Percentiles rank a stretch among this genome's conserved stretches.
Evolutionary conservation across 345 rosid species (phyloP).

Genomic region (Gossypium bickii): DNA sequence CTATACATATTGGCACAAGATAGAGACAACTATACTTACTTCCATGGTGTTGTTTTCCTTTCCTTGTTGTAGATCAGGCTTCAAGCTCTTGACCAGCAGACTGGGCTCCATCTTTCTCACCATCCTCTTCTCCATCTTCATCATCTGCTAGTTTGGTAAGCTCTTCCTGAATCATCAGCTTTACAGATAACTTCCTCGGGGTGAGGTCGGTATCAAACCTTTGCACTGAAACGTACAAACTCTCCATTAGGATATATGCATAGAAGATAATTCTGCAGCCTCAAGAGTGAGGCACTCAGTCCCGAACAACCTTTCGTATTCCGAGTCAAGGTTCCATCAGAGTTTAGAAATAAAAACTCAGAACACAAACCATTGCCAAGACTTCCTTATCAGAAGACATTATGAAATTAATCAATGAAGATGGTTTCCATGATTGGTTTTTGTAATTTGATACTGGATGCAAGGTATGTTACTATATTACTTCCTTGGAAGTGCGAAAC

Average conservation of each 20-base stretch:
- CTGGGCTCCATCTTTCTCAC: slow-evolving; percentile 34
- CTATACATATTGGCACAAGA: slow-evolving; percentile 13
- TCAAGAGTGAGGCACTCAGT: not conserved
- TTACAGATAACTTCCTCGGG: slow-evolving; percentile 61
- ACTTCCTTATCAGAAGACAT: not conserved
- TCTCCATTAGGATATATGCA: not conserved
- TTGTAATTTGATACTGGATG: not conserved
- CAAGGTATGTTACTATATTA: not conserved
- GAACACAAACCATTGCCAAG: not conserved
- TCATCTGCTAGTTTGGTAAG: slow-evolving; percentile 78
- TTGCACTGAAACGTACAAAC: slow-evolving; percentile 39
- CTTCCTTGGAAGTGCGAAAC: not conserved
- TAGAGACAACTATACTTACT: slow-evolving; percentile 15
- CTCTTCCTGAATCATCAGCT: slow-evolving; percentile 79
- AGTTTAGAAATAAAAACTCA: not conserved
- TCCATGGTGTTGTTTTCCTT: slow-evolving; percentile 2
- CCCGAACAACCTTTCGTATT: not conserved
- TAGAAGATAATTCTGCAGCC: not conserved
- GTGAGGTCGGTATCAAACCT: slow-evolving; percentile 42
- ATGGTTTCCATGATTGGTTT: not conserved
- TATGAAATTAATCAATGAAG: not conserved
- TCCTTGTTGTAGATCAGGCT: slow-evolving; percentile 26
- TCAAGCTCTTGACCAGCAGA: slow-evolving; percentile 39
- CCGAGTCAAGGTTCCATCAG: not conserved
- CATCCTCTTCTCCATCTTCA: slow-evolving; percentile 52